Conservation (phyloP, 164 flowering plant species). For the Buxus sempervirens region DNA sequence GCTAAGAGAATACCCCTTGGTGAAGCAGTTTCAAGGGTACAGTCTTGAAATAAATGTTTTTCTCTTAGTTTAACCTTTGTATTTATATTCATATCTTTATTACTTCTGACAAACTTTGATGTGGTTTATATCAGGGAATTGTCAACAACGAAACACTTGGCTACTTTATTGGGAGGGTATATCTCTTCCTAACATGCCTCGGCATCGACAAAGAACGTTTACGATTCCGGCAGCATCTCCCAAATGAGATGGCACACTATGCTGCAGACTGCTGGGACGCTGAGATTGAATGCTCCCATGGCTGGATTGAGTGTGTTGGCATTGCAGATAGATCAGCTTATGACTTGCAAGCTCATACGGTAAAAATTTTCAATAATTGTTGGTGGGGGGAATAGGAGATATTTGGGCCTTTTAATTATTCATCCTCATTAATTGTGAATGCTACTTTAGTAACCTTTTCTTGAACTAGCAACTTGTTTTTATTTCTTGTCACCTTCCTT, state of each 20-base stretch:
- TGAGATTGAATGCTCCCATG: constrained; percentile 93
- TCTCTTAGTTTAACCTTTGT: neutral
- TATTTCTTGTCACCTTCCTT: too few species aligned
- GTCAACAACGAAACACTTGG: constrained; percentile 95
- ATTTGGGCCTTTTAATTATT: neutral
- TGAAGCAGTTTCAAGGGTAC: constrained; percentile 82
- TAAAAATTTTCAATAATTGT: constrained; percentile 24
- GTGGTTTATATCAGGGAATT: constrained; percentile 58
- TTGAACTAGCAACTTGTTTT: too few species aligned
- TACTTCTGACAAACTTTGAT: neutral
- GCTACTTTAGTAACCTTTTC: neutral
- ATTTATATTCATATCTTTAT: neutral
- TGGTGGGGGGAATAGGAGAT: neutral
- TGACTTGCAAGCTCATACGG: constrained; percentile 86
- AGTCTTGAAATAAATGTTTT: constrained; percentile 1
- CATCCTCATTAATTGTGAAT: neutral
- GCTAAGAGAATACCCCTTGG: constrained; percentile 60
- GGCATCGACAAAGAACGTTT: constrained; percentile 84
- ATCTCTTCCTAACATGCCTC: constrained; percentile 74
- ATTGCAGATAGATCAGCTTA: constrained; percentile 98
- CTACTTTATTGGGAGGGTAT: constrained; percentile 92
- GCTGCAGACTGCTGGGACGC: constrained; percentile 99
- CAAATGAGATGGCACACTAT: constrained; percentile 99
- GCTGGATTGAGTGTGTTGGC: constrained; percentile 99
- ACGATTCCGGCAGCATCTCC: constrained; percentile 90